phyloP scores from a whole-genome alignment of 257 asterid species.

The Gynochthodes officinalis region DNA sequence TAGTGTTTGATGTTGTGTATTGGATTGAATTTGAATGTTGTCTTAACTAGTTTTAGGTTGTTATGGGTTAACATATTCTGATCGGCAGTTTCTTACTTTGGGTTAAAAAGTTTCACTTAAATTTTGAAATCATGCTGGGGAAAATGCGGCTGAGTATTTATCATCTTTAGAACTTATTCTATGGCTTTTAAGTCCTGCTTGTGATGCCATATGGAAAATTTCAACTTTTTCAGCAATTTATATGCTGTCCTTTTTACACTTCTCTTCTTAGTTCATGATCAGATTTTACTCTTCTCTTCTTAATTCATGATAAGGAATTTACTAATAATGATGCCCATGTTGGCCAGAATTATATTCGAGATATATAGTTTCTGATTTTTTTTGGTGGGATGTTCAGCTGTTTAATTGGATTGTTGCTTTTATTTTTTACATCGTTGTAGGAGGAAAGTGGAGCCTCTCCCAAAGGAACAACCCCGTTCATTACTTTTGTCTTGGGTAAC shows the following conservation, averaged over 20 bases:
- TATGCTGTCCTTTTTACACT: background rate
- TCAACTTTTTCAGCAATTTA: background rate
- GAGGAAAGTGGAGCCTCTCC: conserved; percentile 51
- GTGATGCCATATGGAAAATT: background rate
- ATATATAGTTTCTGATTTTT: background rate
- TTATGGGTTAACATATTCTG: background rate
- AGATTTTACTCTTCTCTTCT: background rate
- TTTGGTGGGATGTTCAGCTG: background rate
- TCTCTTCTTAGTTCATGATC: background rate
- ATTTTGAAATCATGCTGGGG: too few relatives aligned
- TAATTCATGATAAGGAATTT: background rate
- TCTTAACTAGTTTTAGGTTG: background rate
- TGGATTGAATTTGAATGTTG: background rate
- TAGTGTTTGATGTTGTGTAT: background rate
- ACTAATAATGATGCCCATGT: background rate
- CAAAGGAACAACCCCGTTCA: conserved; percentile 47
- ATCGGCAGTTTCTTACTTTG: too few relatives aligned
- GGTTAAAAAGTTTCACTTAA: too few relatives aligned
- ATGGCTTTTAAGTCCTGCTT: too few relatives aligned
- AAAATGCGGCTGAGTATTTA: background rate
- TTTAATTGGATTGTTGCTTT: conserved; percentile 16
- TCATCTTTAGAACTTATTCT: too few relatives aligned
- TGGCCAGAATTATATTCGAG: background rate
- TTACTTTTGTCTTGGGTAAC: conserved; percentile 87
- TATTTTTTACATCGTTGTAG: conserved; percentile 41